A percentile compares a stretch with the other conserved stretches of the same genome.
phyloP scores from a whole-genome alignment of 371 early-diverging fungal genomes.

The Rhizomucor pusillus region DNA sequence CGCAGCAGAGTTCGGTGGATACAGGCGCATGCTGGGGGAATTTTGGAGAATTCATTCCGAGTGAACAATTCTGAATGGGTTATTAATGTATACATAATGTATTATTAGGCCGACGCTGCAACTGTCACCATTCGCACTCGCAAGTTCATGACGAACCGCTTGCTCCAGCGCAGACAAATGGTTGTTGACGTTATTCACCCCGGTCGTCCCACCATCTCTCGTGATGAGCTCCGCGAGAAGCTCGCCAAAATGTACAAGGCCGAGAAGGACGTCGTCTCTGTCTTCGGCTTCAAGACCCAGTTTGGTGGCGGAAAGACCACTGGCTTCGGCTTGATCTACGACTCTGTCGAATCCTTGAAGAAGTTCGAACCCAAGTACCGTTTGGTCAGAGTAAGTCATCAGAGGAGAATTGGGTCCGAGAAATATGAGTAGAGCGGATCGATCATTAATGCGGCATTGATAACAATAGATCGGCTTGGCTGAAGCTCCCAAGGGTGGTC shows the following conservation, averaged over 20 bases:
- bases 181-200: slow-evolving; percentile 97
- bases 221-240: slow-evolving; percentile 92
- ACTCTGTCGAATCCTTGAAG: slow-evolving; percentile 91
- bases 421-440: neutral
- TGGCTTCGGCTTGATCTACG: slow-evolving; percentile 98
- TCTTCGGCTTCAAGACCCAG: slow-evolving; percentile 93
- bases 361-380: slow-evolving; percentile 99
- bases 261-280: slow-evolving; percentile 87
- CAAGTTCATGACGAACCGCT: slow-evolving; percentile 98
- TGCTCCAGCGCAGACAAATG: slow-evolving; percentile 98
- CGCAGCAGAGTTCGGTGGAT: no score
- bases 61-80: no score
- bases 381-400: slow-evolving; percentile 66
- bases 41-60: no score
- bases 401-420: neutral
- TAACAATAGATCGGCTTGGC: slow-evolving; percentile 66
- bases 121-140: slow-evolving; percentile 95
- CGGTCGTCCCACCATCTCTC: slow-evolving; percentile 88
- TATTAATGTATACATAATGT: no score
- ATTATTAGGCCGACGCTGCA: slow-evolving; percentile 61
- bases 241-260: slow-evolving; percentile 96
- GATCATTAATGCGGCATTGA: no score
- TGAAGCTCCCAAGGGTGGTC: slow-evolving; percentile 76
- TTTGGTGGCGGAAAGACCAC: slow-evolving; percentile 99
- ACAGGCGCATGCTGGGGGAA: no score